Percentiles rank a stretch among this genome's conserved stretches.
These are phyloP conservation scores for Begonia masoniana DNA, from an alignment of 306 rosid genomes.

Conservation along the genomic window DNA sequence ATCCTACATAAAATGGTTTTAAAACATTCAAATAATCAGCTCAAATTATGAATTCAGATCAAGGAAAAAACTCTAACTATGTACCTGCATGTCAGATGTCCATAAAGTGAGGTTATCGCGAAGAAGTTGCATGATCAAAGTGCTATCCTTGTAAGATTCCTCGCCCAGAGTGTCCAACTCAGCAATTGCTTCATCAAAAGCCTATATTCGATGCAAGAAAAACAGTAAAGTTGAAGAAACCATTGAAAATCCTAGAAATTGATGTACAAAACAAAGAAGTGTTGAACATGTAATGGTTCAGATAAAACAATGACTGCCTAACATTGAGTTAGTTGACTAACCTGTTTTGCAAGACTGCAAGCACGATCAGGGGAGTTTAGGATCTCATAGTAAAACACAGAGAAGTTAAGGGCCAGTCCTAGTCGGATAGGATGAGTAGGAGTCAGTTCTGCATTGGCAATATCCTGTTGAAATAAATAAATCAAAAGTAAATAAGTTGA, in stretches of 20 bases:
- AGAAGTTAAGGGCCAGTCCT: constrained; percentile 92
- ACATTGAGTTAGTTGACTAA: constrained; percentile 6
- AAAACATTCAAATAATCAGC: neutral
- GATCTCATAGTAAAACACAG: constrained; percentile 91
- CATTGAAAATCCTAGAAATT: no score
- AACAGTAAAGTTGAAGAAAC: no score
- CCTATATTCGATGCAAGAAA: constrained; percentile 25
- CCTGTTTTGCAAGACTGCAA: constrained; percentile 99
- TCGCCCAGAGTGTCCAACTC: constrained; percentile 97
- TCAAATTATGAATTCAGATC: neutral
- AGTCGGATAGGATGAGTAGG: constrained; percentile 99
- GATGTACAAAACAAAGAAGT: no score
- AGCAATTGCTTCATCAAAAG: constrained; percentile 97
- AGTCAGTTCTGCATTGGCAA: constrained; percentile 81
- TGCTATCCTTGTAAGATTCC: constrained; percentile 98
- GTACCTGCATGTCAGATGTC: constrained; percentile 99
- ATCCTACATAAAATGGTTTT: constrained; percentile 32
- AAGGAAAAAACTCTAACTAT: neutral
- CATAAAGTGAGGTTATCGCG: constrained; percentile 98
- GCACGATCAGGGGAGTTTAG: constrained; percentile 99
- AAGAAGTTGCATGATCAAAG: constrained; percentile 99
- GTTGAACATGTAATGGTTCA: no score
- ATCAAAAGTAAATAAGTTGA: no score
- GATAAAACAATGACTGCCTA: no score
- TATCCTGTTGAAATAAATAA: constrained; percentile 33